Base-by-base conservation (phyloP, 2,329 filamentous ascomycete species). In the Polytolypa hystricis region DNA sequence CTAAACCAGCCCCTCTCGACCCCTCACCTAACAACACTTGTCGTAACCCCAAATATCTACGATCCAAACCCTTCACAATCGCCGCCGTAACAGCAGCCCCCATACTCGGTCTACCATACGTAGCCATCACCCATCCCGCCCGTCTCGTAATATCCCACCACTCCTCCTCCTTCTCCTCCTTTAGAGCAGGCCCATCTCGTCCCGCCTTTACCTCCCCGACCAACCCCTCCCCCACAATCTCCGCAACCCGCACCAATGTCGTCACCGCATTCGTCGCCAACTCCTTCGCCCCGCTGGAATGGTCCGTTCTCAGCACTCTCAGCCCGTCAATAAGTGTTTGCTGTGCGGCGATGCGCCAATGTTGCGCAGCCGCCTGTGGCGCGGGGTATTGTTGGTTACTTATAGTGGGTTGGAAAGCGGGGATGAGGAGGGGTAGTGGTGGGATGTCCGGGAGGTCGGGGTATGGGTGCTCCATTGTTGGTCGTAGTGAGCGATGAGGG, bases 51-150 rank as follows among this genome's bases (percentile, higher is more conserved):
- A 36, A 8, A 25, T 21, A 19, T 11, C 70, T 55, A 3, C 50
- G 46, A 9, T 56, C 50, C 23, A 80, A 56, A 3, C 63, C 62
- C 9, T 59, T 56, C 4, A 76, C 52, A 7, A 77, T 40, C 8
- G 61, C 63, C 30, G 57, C 64, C 26, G 73, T 60, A 18, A 79
- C 74, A 1, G 75, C 69, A 0, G 76, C 70, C 1, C 70, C 70
- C 76, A 81, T 81, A 50, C 70, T 77, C 43, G 77, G 74, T n/a
- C 75, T 67, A 0, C 75, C 74, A 37, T 77, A 76, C 47, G 77
- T 77, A 55, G 71, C 74, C 1, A 82, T 57, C 51, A 79, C 72
- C 71, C 78, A 81, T 2, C 68, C 72, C 2, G 63, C 65, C 58
- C 72, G 66, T 10, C 72, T 63, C n/a, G 71, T 51, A 18, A 64